Evolutionary conservation across 164 flowering plant species (phyloP).

Genomic region (Macadamia tetraphylla): DNA sequence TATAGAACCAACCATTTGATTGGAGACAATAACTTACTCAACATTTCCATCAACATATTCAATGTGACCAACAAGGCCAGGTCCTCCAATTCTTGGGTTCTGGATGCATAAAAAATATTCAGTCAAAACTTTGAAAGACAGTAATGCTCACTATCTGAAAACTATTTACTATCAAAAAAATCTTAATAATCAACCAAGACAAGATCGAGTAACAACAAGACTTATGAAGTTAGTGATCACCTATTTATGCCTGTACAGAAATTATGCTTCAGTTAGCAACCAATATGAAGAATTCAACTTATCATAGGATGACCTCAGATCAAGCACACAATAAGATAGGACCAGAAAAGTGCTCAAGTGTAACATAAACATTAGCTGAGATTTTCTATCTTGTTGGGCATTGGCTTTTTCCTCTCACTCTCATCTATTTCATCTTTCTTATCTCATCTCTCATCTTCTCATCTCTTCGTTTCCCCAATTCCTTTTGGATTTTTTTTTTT

Average conservation of each 20-base stretch:
- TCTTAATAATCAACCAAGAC: neutral
- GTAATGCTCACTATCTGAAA: neutral
- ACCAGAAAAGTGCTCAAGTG: too few relatives aligned
- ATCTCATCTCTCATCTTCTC: too few relatives aligned
- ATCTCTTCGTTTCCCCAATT: too few relatives aligned
- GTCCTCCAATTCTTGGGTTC: slow-evolving; percentile 85
- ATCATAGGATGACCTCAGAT: too few relatives aligned
- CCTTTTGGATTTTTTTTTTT: too few relatives aligned
- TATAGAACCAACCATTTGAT: neutral
- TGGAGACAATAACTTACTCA: slow-evolving; percentile 53
- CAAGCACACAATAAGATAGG: too few relatives aligned
- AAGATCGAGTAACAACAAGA: neutral
- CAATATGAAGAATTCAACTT: neutral
- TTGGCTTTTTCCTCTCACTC: too few relatives aligned
- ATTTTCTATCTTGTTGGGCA: too few relatives aligned
- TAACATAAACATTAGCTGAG: too few relatives aligned
- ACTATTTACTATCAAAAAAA: neutral
- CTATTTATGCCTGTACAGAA: neutral
- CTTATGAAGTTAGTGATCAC: neutral
- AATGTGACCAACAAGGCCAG: slow-evolving; percentile 76
- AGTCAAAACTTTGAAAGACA: slow-evolving; percentile 10
- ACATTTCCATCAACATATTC: slow-evolving; percentile 54
- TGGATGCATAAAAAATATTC: slow-evolving; percentile 22
- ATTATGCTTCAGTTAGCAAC: neutral
- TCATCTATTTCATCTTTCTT: too few relatives aligned